Percentiles rank a stretch among this genome's conserved stretches.
Evolutionary conservation across 2,329 filamentous ascomycete species (phyloP).

Genomic region (Alternaria alternata): DNA sequence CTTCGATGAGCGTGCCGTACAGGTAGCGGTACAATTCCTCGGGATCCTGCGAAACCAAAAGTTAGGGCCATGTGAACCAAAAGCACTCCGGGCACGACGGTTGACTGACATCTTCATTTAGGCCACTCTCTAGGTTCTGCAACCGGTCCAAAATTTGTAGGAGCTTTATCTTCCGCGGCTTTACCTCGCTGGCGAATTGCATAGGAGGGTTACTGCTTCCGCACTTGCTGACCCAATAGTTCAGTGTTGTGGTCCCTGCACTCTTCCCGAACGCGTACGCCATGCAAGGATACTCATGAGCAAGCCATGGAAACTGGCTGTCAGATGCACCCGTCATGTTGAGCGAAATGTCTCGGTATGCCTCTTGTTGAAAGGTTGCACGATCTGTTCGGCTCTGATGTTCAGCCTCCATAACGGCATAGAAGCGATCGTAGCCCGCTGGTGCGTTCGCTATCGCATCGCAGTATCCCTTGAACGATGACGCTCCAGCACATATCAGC

Average conservation of each 20-base stretch:
- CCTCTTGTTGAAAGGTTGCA: constrained; percentile 43
- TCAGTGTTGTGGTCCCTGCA: constrained; percentile 76
- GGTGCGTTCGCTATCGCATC: constrained; percentile 49
- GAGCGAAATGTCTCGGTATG: constrained; percentile 51
- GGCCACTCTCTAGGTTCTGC: constrained; percentile 52
- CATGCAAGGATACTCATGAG: constrained; percentile 77
- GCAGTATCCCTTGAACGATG: constrained; percentile 52
- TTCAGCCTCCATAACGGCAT: constrained; percentile 52
- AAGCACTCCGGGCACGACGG: constrained; percentile 19
- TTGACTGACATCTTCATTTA: constrained; percentile 54
- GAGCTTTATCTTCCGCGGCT: constrained; percentile 69
- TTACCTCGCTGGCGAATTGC: constrained; percentile 65
- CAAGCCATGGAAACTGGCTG: constrained; percentile 67
- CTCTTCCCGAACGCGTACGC: constrained; percentile 71
- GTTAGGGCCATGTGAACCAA: constrained; percentile 40
- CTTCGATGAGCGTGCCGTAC: constrained; percentile 73
- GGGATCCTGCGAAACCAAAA: constrained; percentile 47
- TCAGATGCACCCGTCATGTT: constrained; percentile 48
- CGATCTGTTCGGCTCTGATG: constrained; percentile 51
- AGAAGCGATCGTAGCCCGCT: constrained; percentile 50
- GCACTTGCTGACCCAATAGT: constrained; percentile 70
- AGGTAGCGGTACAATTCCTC: constrained; percentile 63
- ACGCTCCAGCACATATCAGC: constrained; percentile 50
- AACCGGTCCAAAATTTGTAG: constrained; percentile 56
- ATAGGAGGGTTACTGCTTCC: constrained; percentile 65